Evolutionary conservation across 2,329 filamentous ascomycete genomes (phyloP), one percentile per base, ranked within the genome.

Genomic region (Septoria linicola): DNA sequence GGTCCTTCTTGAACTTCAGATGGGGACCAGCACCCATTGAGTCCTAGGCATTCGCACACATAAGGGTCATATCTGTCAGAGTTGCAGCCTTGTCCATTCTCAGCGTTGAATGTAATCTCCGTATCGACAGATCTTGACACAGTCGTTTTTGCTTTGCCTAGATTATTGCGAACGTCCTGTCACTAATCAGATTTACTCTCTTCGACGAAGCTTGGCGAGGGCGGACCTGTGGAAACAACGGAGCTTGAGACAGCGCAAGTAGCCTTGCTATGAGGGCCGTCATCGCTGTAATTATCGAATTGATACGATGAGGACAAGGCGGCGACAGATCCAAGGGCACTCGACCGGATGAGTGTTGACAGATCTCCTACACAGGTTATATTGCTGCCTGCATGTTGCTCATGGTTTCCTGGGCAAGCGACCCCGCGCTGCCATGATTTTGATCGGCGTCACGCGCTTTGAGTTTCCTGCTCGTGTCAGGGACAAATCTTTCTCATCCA

Each of bases 11-110:
- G 37, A 6, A 51, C 35, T n/a, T 59, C 47, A 6, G 55, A 58
- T 4, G 60, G 59, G 10, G 45, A 41, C 60, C 61, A 63, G 54
- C 61, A 63, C 16, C 53, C 54, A 37, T 63, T 63, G 19, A 53
- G 43, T 20, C 61, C 61, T 7, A 61, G 45, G 34, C 59, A 63
- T 47, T 61, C 61, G 31, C 60, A 63, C 20, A 61, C 54, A 41
- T 59, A 63, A 20, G 61, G 61, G 37, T 63, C 60, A 17, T 49
- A 51, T 23, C 61, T 49, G 36, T 63, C 61, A 39, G 51, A 34
- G 32, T 54, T 25, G 41, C 48, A 31, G 43, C 39, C 35, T 32
- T 43, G 30, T 14, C 37, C 25, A 39, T 42, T 30, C 41, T 51
- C 36, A 41, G 54, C 50, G 50, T 36, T 31, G 39, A 49, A 16